These are phyloP conservation scores for Sesbania bispinosa DNA, from an alignment of 306 rosid genomes.

Conservation along the genomic window DNA sequence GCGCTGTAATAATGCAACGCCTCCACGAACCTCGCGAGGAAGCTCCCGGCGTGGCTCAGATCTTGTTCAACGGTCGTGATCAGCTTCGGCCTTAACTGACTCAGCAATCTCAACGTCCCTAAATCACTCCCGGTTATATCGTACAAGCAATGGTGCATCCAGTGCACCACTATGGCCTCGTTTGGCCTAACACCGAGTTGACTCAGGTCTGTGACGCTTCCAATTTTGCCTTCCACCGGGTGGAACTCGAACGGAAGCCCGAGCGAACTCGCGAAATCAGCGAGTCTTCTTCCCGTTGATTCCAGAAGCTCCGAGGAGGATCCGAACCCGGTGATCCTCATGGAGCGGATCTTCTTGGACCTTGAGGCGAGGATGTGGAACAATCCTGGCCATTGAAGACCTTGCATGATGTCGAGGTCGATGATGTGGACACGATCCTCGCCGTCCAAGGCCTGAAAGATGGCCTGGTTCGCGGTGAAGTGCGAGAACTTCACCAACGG, in stretches of 20 bases:
- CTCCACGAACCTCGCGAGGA: slow-evolving; percentile 88
- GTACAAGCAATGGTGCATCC: slow-evolving; percentile 98
- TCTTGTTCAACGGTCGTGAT: slow-evolving; percentile 90
- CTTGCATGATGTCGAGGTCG: slow-evolving; percentile 96
- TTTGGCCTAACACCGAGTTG: slow-evolving; percentile 61
- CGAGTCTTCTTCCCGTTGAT: slow-evolving; percentile 85
- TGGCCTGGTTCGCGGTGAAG: slow-evolving; percentile 97
- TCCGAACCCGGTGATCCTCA: slow-evolving; percentile 92
- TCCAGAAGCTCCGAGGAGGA: slow-evolving; percentile 75
- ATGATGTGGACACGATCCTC: slow-evolving; percentile 92
- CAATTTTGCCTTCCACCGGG: slow-evolving; percentile 87
- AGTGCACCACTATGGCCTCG: slow-evolving; percentile 86
- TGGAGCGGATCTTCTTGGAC: slow-evolving; percentile 68
- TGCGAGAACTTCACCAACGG: slow-evolving; percentile 91
- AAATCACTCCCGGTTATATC: slow-evolving; percentile 91
- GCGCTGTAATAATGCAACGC: slow-evolving; percentile 99
- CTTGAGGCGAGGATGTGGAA: slow-evolving; percentile 96
- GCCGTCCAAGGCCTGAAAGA: slow-evolving; percentile 88
- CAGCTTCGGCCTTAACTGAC: slow-evolving; percentile 61
- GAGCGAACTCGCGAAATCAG: slow-evolving; percentile 82
- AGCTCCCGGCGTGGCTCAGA: slow-evolving; percentile 82
- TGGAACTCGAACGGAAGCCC: slow-evolving; percentile 84
- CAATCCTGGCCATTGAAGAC: slow-evolving; percentile 98
- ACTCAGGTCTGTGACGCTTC: slow-evolving; percentile 57
- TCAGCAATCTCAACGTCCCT: slow-evolving; percentile 63